A percentile compares a stretch with the other conserved stretches of the same genome.
Evolutionary conservation across 2,329 filamentous ascomycete genomes (phyloP).

Genomic region (Diaporthe sp.): DNA sequence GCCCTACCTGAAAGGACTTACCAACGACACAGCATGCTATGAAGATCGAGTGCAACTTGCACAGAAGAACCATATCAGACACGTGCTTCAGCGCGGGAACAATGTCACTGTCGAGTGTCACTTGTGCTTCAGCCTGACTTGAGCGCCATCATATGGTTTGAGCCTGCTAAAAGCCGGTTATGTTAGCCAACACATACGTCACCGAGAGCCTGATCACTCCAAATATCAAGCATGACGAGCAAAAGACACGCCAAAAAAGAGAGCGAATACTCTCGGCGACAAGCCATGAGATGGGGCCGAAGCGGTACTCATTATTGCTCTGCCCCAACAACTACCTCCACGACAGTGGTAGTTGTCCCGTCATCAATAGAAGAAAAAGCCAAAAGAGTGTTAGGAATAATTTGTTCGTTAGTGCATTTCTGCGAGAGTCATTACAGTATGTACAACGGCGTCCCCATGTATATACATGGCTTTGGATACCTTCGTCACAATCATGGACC

Average conservation of each 20-base stretch:
- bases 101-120: background rate
- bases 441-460: constrained; percentile 14
- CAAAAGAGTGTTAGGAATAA: background rate
- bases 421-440: constrained; percentile 25
- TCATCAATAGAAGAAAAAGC: background rate
- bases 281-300: background rate
- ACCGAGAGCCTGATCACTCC: background rate
- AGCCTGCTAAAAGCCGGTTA: background rate
- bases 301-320: background rate
- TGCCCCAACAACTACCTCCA: background rate
- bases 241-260: background rate
- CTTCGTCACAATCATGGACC: background rate
- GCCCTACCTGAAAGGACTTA: background rate
- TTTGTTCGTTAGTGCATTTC: constrained; percentile 29
- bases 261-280: no score
- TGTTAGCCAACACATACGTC: background rate
- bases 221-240: background rate
- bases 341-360: background rate
- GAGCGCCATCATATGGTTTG: background rate
- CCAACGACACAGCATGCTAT: background rate
- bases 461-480: constrained; percentile 19
- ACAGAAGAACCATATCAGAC: background rate
- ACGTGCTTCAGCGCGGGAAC: no score
- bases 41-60: background rate
- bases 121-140: background rate